phyloP scores from a whole-genome alignment of 176 grass and related monocot species.

The Typha latifolia region DNA sequence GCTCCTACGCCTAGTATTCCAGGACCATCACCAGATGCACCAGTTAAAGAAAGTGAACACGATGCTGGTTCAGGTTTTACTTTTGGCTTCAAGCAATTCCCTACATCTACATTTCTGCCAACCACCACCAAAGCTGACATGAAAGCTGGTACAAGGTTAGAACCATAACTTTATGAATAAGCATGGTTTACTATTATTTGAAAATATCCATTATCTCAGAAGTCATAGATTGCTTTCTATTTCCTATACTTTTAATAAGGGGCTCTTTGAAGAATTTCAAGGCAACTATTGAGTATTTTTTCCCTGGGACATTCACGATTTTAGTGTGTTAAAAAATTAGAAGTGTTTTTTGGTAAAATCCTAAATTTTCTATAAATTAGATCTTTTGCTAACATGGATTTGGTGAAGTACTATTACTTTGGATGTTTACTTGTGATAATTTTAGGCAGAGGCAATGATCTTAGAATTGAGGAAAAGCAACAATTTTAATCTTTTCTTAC shows the following conservation, averaged over 20 bases:
- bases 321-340: too few relatives aligned
- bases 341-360: too few relatives aligned
- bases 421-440: neutral
- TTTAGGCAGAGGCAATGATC: neutral
- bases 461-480: too few relatives aligned
- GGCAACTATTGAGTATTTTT: neutral
- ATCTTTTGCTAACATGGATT: neutral
- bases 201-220: neutral
- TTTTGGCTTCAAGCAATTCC: neutral
- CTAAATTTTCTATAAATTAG: neutral
- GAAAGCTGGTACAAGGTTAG: neutral
- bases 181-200: neutral
- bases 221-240: neutral
- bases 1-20: slow-evolving; percentile 36
- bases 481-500: too few relatives aligned
- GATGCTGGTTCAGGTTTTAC: slow-evolving; percentile 24
- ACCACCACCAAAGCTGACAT: neutral
- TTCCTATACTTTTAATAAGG: too few relatives aligned
- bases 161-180: neutral
- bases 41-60: slow-evolving; percentile 16
- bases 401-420: neutral
- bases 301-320: neutral
- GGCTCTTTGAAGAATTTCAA: too few relatives aligned
- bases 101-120: neutral
- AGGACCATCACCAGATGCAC: slow-evolving; percentile 16